Evolutionary conservation across 345 rosid genomes (phyloP).

Genomic region (Syzygium grande): DNA sequence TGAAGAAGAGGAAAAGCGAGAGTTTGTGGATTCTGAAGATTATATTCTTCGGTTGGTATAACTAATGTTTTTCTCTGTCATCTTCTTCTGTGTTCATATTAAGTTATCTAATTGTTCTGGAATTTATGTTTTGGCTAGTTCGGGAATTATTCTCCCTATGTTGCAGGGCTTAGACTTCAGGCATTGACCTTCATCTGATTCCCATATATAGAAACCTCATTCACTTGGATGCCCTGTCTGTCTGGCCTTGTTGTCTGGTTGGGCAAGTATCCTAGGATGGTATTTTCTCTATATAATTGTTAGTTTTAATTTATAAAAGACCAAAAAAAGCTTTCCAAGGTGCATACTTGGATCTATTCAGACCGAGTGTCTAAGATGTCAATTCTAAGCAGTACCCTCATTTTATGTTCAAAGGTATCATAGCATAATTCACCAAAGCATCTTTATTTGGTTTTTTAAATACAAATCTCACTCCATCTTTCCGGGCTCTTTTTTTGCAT

Average conservation of each 20-base stretch:
- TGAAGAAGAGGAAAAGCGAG: conserved; percentile 78
- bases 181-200: background rate
- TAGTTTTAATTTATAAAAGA: background rate
- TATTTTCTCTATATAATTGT: background rate
- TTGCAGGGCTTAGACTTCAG: background rate
- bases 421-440: background rate
- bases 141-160: background rate
- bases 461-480: background rate
- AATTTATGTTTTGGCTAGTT: background rate
- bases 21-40: conserved; percentile 73
- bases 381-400: background rate
- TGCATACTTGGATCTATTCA: background rate
- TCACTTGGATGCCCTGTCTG: background rate
- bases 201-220: background rate
- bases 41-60: conserved; percentile 80
- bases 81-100: background rate
- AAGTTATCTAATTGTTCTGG: background rate
- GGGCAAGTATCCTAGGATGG: background rate
- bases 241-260: background rate
- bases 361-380: background rate
- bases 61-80: conserved; percentile 8
- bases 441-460: background rate
- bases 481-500: background rate
- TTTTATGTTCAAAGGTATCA: background rate
- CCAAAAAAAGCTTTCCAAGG: background rate